Percentiles rank a stretch among this genome's conserved stretches.
Evolutionary conservation across 176 grass and related monocot genomes (phyloP).

Genomic region (Oryza coarctata): DNA sequence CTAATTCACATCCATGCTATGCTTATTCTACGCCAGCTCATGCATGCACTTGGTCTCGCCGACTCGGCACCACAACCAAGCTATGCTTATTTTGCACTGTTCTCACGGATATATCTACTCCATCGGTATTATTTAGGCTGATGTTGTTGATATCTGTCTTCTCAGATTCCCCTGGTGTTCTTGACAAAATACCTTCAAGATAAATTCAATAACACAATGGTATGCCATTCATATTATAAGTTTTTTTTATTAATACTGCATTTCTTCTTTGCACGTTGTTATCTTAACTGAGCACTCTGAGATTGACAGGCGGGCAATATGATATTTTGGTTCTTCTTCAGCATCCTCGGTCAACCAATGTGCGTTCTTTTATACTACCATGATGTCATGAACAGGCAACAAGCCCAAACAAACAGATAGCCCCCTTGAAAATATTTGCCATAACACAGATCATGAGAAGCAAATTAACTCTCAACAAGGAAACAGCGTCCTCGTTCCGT

Average conservation of each 20-base stretch:
- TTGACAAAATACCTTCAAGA: constrained; percentile 84
- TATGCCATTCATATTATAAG: constrained; percentile 21
- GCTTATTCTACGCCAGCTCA: neutral
- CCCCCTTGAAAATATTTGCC: neutral
- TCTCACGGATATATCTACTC: neutral
- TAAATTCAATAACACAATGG: constrained; percentile 81
- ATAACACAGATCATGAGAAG: constrained; percentile 10
- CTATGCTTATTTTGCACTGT: neutral
- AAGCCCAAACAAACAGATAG: constrained; percentile 48
- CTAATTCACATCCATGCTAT: neutral
- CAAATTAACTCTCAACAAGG: neutral
- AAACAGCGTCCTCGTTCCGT: neutral
- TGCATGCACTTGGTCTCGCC: neutral
- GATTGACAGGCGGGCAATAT: constrained; percentile 83
- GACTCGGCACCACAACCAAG: neutral
- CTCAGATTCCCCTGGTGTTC: constrained; percentile 82
- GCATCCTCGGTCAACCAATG: constrained; percentile 95
- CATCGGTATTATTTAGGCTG: neutral
- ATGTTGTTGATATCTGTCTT: constrained; percentile 25
- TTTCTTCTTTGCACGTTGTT: neutral
- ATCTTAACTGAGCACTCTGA: neutral
- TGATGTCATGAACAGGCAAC: constrained; percentile 96
- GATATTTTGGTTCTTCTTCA: constrained; percentile 99
- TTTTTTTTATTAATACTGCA: too few relatives aligned
- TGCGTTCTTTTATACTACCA: constrained; percentile 95